These are phyloP conservation scores for Graphium sp. DNA, from an alignment of 2,329 filamentous ascomycete species.

Conservation along the genomic window DNA sequence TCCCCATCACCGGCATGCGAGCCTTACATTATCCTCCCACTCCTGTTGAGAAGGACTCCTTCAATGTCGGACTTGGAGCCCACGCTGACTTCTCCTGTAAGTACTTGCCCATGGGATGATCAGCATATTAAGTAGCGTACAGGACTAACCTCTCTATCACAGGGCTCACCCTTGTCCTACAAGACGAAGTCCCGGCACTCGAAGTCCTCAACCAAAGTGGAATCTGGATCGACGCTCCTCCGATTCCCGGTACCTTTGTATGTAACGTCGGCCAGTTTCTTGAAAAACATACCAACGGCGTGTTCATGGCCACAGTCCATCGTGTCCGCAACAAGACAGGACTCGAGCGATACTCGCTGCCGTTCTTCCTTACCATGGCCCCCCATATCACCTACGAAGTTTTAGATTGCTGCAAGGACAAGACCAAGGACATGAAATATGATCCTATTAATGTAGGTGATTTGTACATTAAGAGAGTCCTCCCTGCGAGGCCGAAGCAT, in stretches of 20 bases:
- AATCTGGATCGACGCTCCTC: constrained; percentile 10
- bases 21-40: constrained; percentile 23
- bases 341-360: constrained; percentile 30
- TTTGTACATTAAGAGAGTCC: too few species aligned
- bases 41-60: constrained; percentile 1
- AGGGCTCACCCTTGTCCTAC: constrained; percentile 13
- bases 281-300: constrained; percentile 10
- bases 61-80: constrained; percentile 24
- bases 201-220: constrained; percentile 9
- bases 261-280: constrained; percentile 12
- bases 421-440: too few species aligned
- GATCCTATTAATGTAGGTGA: too few species aligned
- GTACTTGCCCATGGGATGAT: too few species aligned
- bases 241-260: constrained; percentile 10
- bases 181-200: constrained; percentile 16
- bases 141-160: too few species aligned
- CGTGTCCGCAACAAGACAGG: constrained; percentile 21
- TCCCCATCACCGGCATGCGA: constrained; percentile 26
- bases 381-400: too few species aligned
- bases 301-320: constrained; percentile 9
- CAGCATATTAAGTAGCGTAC: too few species aligned
- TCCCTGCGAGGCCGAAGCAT: too few species aligned
- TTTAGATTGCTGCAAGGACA: too few species aligned
- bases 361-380: too few species aligned
- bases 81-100: constrained; percentile 28